phyloP scores from a whole-genome alignment of 75 land plant genomes.

The Pinus albicaulis region DNA sequence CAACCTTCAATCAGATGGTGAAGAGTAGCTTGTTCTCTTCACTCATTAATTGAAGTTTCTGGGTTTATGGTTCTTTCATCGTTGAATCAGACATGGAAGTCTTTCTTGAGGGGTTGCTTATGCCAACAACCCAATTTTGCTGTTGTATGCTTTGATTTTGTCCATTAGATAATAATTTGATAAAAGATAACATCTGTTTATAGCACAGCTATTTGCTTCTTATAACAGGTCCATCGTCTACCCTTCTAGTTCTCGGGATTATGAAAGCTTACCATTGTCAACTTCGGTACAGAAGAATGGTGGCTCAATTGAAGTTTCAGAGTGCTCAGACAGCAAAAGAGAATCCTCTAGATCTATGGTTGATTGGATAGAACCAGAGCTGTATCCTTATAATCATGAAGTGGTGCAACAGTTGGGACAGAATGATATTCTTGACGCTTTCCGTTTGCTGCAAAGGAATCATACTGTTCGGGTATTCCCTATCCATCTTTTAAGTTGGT shows the following conservation, averaged over 20 bases:
- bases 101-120: too few relatives aligned
- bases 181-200: background rate
- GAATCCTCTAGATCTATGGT: constrained; percentile 21
- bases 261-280: background rate
- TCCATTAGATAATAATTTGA: too few relatives aligned
- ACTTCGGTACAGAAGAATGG: background rate
- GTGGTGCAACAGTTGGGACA: constrained; percentile 15
- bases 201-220: background rate
- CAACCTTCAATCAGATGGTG: too few relatives aligned
- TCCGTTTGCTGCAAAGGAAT: constrained; percentile 43
- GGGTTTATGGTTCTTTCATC: too few relatives aligned
- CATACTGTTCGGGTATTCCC: constrained; percentile 51
- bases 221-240: background rate
- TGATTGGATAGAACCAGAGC: constrained; percentile 29
- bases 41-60: too few relatives aligned
- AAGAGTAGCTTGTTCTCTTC: too few relatives aligned
- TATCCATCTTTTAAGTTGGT: background rate
- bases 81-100: too few relatives aligned
- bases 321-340: background rate
- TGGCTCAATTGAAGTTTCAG: constrained; percentile 1
- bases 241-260: background rate
- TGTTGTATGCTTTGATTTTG: too few relatives aligned
- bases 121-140: too few relatives aligned
- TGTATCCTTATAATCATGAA: constrained; percentile 9
- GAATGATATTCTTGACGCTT: constrained; percentile 42